Evolutionary conservation across 192 early-diverging fungal genomes (phyloP), one percentile per base, ranked within the genome.

Genomic region (Backusella psychrophila): DNA sequence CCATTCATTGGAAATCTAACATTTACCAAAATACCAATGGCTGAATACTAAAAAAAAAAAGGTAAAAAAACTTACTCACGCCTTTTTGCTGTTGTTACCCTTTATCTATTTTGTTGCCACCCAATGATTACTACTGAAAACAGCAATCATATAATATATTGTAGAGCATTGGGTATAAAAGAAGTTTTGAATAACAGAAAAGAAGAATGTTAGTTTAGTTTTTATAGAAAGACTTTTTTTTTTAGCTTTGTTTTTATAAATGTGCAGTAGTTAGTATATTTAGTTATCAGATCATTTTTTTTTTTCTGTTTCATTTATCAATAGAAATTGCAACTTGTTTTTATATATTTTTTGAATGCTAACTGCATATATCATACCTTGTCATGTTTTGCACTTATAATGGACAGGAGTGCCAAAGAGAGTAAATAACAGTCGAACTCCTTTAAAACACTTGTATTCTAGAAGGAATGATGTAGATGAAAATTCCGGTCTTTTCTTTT

Each of bases 1-100:
- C 56, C 56, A 63, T 63, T 63, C 56, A 29, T 63, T 63, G 56
- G 23, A 63, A 63, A 23, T 63, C 23, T 63, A 63, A 63, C 56
- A 63, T 63, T 63, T 63, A 63, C 9, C 9, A 11, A 63, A 63
- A 63, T 63, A 63, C 56, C 56, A 63, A 63, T 63, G 56, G 56
- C 23, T 63, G 56, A 63, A 63, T 63, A 63, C n/a, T 63, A 63
- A 63, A 63, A 59, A 59, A 59, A 59, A 49, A 44, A 15, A 17
- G 11, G 49, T 14, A 44, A 19, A 44, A 44, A 44, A 44, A 17
- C 14, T 63, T 63, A 63, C 56, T 63, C 56, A 63, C 56, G 21
- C 56, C 29, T 29, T 33, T 63, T 63, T 63, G 21, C 23, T 63
- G 19, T 26, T 63, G 46, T 17, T 49, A n/a, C 6, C 15, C 46